Percentiles rank a stretch among this genome's conserved stretches.
Evolutionary conservation across 1,284 basidiomycete species (phyloP).

Genomic region (Cryptococcus sp.): DNA sequence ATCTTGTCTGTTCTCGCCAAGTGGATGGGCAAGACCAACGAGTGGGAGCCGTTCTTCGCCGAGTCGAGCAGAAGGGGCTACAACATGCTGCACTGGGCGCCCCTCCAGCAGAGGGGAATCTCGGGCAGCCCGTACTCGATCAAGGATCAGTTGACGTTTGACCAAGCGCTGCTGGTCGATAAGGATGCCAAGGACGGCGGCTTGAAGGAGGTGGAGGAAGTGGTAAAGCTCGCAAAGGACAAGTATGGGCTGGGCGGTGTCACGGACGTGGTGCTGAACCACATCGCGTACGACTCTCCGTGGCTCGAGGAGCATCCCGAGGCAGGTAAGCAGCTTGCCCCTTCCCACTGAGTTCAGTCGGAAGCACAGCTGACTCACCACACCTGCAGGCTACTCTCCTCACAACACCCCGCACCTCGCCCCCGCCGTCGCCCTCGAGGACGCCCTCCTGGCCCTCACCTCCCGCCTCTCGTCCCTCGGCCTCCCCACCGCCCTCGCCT

Average conservation of each 20-base stretch:
- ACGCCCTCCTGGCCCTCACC: conserved; percentile 77
- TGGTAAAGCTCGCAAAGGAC: conserved; percentile 68
- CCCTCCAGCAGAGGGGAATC: conserved; percentile 80
- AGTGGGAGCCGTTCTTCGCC: conserved; percentile 73
- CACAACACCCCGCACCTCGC: conserved; percentile 82
- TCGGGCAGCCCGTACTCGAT: conserved; percentile 91
- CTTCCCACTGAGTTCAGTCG: background rate
- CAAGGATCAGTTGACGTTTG: conserved; percentile 76
- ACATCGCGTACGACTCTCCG: conserved; percentile 85
- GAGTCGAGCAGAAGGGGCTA: conserved; percentile 84
- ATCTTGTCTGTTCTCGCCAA: conserved; percentile 88
- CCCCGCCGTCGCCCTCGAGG: conserved; percentile 82
- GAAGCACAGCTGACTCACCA: background rate
- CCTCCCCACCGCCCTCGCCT: conserved; percentile 67
- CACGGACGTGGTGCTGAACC: conserved; percentile 92
- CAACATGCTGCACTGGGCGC: conserved; percentile 94
- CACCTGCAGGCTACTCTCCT: conserved; percentile 70
- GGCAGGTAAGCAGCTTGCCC: conserved; percentile 64
- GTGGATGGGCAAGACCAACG: conserved; percentile 82
- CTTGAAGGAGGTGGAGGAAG: conserved; percentile 51
- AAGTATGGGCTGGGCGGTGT: conserved; percentile 82
- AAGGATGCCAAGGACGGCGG: conserved; percentile 56
- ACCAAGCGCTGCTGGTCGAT: conserved; percentile 64
- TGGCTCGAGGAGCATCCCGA: conserved; percentile 93
- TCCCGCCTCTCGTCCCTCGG: conserved; percentile 60